These are phyloP conservation scores for Boletus rubroflammeus DNA, from an alignment of 768 basidiomycete genomes.

Conservation along the genomic window DNA sequence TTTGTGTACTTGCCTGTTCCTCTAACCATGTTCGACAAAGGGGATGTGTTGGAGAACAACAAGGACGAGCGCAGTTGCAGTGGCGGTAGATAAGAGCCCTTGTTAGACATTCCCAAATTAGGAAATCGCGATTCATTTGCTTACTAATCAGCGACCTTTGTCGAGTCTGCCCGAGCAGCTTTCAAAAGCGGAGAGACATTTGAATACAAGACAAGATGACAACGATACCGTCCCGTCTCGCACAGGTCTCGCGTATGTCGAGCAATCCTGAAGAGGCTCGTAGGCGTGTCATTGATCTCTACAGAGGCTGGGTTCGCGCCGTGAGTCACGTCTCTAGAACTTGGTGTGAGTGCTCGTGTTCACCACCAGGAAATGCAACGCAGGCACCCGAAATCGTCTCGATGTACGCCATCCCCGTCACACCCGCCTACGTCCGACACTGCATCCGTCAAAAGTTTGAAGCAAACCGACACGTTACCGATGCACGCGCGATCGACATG, in stretches of 20 bases:
- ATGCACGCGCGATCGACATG: constrained; percentile 80
- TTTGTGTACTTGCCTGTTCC: constrained; percentile 21
- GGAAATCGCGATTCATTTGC: neutral
- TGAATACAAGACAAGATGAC: constrained; percentile 42
- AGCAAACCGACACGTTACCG: constrained; percentile 75
- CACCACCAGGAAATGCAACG: neutral
- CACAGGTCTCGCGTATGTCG: constrained; percentile 64
- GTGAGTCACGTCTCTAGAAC: constrained; percentile 47
- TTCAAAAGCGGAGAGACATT: neutral
- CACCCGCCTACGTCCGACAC: constrained; percentile 73
- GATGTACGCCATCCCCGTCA: constrained; percentile 78
- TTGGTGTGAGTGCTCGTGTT: neutral
- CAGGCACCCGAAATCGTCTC: constrained; percentile 90
- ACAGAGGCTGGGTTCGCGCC: constrained; percentile 90
- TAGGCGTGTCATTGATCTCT: constrained; percentile 67
- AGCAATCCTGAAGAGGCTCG: constrained; percentile 56
- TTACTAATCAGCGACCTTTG: constrained; percentile 17
- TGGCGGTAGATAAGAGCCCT: constrained; percentile 19
- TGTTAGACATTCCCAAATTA: constrained; percentile 8
- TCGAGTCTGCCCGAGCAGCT: constrained; percentile 9
- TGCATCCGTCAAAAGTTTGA: constrained; percentile 87
- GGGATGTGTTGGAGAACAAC: neutral
- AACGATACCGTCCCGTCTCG: constrained; percentile 88
- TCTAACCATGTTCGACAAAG: constrained; percentile 30
- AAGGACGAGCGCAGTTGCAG: neutral